A percentile compares a stretch with the other conserved stretches of the same genome.
These are phyloP conservation scores for Lactuca sativa DNA, from an alignment of 129 eudicot genomes.

Conservation along the genomic window DNA sequence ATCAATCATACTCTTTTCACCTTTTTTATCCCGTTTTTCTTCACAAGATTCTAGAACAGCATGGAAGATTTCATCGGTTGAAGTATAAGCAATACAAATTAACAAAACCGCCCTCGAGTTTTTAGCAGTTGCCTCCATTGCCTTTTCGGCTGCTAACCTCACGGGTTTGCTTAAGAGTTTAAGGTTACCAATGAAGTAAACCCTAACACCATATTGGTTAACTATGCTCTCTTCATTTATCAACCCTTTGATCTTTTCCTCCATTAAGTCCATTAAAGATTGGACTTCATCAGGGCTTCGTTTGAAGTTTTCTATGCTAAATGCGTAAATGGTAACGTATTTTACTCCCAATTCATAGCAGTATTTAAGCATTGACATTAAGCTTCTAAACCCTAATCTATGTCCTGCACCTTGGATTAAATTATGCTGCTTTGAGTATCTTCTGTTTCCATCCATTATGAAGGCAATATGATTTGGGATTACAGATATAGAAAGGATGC, in stretches of 20 bases:
- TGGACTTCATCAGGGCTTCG: conserved; percentile 68
- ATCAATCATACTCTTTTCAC: conserved; percentile 17
- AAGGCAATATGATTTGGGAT: conserved; percentile 65
- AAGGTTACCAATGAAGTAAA: conserved; percentile 54
- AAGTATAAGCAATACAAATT: conserved; percentile 57
- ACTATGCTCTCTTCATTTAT: conserved; percentile 54
- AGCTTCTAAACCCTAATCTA: conserved; percentile 51
- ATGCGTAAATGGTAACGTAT: conserved; percentile 60
- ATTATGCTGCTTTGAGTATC: conserved; percentile 54
- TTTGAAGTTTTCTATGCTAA: conserved; percentile 77
- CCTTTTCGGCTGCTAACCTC: conserved; percentile 54
- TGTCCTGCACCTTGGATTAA: conserved; percentile 67
- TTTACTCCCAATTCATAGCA: conserved; percentile 51
- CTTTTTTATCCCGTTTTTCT: conserved; percentile 26
- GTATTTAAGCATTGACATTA: conserved; percentile 48
- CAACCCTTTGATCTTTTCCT: conserved; percentile 58
- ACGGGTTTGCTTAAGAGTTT: conserved; percentile 45
- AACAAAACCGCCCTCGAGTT: conserved; percentile 46
- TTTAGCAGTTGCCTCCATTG: conserved; percentile 48
- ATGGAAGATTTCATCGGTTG: conserved; percentile 60
- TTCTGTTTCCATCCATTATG: conserved; percentile 76
- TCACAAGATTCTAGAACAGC: conserved; percentile 55
- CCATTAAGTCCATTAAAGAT: conserved; percentile 53
- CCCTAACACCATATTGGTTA: conserved; percentile 54
- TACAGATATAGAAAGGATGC: conserved; percentile 47